Conservation (phyloP, 768 basidiomycete genomes). For the Serendipita indica region DNA sequence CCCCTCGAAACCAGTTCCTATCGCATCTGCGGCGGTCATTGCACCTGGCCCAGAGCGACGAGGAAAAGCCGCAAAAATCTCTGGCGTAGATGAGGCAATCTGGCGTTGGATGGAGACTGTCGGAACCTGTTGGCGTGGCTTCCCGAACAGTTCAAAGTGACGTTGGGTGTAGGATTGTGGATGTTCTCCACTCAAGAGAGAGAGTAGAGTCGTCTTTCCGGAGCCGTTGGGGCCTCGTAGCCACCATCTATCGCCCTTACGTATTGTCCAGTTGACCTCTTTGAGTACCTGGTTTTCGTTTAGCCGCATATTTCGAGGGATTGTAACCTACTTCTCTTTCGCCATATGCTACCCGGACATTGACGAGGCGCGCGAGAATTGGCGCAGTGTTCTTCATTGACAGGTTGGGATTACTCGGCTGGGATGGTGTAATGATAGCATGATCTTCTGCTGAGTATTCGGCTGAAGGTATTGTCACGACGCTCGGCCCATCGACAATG, state of each 20-base stretch:
- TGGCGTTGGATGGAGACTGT: conserved; percentile 49
- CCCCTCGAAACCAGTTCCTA: conserved; percentile 85
- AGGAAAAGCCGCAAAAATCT: conserved; percentile 85
- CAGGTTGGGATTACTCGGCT: no score
- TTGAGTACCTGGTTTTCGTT: conserved; percentile 45
- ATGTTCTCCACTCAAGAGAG: conserved; percentile 85
- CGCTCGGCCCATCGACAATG: conserved; percentile 32
- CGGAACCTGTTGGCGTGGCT: conserved; percentile 47
- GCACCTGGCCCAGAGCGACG: conserved; percentile 32
- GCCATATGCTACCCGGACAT: conserved; percentile 59
- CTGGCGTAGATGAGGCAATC: conserved; percentile 76
- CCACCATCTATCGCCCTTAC: conserved; percentile 76
- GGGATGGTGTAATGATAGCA: background rate
- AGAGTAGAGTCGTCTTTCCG: conserved; percentile 87
- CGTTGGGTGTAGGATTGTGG: conserved; percentile 80
- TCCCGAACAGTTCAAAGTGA: conserved; percentile 42
- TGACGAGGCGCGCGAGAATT: conserved; percentile 44
- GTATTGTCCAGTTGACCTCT: conserved; percentile 69
- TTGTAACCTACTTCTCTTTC: conserved; percentile 35
- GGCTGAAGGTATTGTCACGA: conserved; percentile 24
- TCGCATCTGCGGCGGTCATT: conserved; percentile 60
- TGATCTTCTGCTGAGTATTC: background rate
- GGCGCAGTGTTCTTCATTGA: conserved; percentile 17
- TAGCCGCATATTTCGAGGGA: background rate
- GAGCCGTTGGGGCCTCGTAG: conserved; percentile 85